Evolutionary conservation across 192 early-diverging fungal species (phyloP).

Genomic region (Coemansia sp.): DNA sequence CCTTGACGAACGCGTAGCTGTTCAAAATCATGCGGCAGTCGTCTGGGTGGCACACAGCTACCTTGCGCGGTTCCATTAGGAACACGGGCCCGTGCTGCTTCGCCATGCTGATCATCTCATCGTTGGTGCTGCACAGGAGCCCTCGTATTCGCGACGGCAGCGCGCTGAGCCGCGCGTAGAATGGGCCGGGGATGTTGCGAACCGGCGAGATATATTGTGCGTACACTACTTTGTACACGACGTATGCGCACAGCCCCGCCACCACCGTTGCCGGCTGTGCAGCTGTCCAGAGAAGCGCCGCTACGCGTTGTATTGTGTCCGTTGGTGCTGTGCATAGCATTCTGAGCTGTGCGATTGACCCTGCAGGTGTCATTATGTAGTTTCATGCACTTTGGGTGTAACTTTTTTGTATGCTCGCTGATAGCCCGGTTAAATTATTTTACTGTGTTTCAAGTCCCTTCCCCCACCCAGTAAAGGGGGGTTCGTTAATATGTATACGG

Average conservation of each 20-base stretch:
- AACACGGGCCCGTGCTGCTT: constrained; percentile 25
- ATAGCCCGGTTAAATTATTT: no score
- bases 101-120: constrained; percentile 23
- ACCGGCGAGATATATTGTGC: constrained; percentile 26
- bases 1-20: constrained; percentile 27
- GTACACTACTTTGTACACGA: constrained; percentile 1
- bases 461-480: no score
- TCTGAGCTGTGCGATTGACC: not conserved
- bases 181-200: constrained; percentile 24
- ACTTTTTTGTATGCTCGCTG: not conserved
- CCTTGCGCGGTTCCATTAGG: constrained; percentile 28
- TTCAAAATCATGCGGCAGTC: constrained; percentile 28
- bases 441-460: no score
- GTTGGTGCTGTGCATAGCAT: not conserved
- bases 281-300: not conserved
- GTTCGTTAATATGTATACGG: no score
- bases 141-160: constrained; percentile 10
- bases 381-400: not conserved
- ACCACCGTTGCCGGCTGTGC: not conserved
- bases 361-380: not conserved
- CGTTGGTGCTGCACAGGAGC: constrained; percentile 15
- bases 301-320: not conserved
- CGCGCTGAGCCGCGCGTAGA: constrained; percentile 14
- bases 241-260: constrained; percentile 2
- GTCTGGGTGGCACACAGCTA: constrained; percentile 29